Evolutionary conservation across 495 filamentous ascomycete genomes (phyloP).

Genomic region (Aspergillus baeticus): DNA sequence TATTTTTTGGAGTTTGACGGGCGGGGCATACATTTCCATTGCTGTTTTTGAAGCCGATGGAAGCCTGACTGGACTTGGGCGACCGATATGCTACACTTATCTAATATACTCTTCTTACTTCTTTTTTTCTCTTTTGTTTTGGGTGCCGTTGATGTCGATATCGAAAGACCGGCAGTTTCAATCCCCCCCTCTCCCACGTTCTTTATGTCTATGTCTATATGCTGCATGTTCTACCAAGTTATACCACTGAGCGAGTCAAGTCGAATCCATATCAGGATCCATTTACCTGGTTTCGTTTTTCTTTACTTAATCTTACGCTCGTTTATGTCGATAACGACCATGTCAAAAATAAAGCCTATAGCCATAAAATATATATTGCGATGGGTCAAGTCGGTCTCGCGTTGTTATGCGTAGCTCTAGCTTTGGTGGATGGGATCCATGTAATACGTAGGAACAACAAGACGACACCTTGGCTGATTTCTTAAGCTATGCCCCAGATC

Average conservation of each 20-base stretch:
- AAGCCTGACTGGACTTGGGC: conserved; percentile 13
- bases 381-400: background rate
- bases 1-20: background rate
- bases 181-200: background rate
- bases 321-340: background rate
- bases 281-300: background rate
- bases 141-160: background rate
- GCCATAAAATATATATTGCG: background rate
- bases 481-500: background rate
- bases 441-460: too few species aligned
- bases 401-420: too few species aligned
- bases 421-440: too few species aligned
- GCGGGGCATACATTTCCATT: background rate
- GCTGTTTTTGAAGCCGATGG: background rate
- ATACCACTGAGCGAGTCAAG: conserved; percentile 5
- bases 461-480: too few species aligned
- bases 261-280: background rate
- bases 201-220: conserved; percentile 3
- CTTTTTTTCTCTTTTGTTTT: conserved; percentile 4
- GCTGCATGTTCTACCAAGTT: background rate
- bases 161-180: background rate
- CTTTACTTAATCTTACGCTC: background rate
- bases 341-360: background rate
- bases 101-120: conserved; percentile 7
- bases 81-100: background rate